Percentiles rank a stretch among this genome's conserved stretches.
These are phyloP conservation scores for Schizophyllum amplum DNA, from an alignment of 1,284 basidiomycete species.

Conservation along the genomic window DNA sequence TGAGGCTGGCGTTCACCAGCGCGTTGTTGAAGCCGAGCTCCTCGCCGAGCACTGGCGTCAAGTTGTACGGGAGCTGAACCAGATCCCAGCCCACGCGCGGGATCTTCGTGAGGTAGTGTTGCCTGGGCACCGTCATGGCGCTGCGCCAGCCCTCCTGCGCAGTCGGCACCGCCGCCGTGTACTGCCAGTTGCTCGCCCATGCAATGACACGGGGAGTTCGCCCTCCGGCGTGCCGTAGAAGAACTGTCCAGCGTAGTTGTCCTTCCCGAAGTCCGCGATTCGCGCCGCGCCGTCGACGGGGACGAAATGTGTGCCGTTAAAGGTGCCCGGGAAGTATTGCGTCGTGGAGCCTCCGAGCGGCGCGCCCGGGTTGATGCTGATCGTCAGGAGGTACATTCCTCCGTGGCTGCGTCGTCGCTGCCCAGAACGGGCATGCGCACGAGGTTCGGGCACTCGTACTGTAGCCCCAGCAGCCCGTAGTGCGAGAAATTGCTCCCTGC, in stretches of 20 bases:
- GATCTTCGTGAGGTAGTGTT: background rate
- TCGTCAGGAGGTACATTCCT: conserved; percentile 5
- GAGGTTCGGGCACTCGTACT: conserved; percentile 8
- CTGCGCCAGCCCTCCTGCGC: conserved; percentile 17
- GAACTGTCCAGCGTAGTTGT: conserved; percentile 31
- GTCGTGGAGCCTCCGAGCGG: conserved; percentile 25
- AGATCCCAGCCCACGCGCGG: background rate
- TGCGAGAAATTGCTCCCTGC: conserved; percentile 22
- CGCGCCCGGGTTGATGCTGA: conserved; percentile 23
- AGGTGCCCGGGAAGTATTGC: conserved; percentile 29
- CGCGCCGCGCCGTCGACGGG: conserved; percentile 22
- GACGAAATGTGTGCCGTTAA: conserved; percentile 27
- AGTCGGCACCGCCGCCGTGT: conserved; percentile 27
- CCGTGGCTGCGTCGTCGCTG: background rate
- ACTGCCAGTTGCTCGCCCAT: conserved; percentile 34
- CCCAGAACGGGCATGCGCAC: background rate
- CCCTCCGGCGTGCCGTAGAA: conserved; percentile 20
- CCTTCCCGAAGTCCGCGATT: conserved; percentile 28
- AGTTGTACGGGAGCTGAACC: background rate
- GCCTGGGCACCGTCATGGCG: conserved; percentile 23
- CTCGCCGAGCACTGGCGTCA: background rate
- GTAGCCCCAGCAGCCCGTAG: conserved; percentile 1
- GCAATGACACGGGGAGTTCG: conserved; percentile 21
- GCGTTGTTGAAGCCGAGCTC: background rate
- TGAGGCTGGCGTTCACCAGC: background rate